Conservation (phyloP, 306 rosid genomes). For the apple (Malus domestica) region DNA sequence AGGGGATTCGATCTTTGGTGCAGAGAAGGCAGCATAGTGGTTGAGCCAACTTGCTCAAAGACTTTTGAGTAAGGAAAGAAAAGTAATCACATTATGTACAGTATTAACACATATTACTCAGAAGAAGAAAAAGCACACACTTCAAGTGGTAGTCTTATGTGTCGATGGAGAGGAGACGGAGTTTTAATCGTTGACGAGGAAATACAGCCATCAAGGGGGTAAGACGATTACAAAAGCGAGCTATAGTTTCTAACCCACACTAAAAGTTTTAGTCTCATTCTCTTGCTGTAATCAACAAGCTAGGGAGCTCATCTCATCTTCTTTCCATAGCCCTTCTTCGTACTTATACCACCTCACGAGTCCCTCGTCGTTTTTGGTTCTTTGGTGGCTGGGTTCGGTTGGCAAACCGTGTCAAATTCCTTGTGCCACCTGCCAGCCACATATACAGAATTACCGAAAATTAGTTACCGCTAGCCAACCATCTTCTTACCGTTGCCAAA, state of each 20-base stretch:
- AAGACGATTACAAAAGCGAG: not conserved
- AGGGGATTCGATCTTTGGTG: no score
- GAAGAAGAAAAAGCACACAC: not conserved
- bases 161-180: not conserved
- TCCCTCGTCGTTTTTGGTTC: conserved; percentile 62
- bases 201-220: not conserved
- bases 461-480: no score
- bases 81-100: not conserved
- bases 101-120: not conserved
- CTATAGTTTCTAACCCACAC: not conserved
- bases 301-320: conserved; percentile 58
- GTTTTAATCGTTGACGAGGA: not conserved
- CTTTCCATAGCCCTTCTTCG: conserved; percentile 64
- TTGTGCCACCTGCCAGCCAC: no score
- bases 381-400: not conserved
- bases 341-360: conserved; percentile 79
- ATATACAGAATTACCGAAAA: no score
- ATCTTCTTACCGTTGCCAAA: no score
- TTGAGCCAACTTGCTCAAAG: no score
- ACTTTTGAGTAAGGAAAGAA: not conserved
- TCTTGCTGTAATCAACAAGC: conserved; percentile 27
- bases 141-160: not conserved
- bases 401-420: no score
- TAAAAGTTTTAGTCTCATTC: not conserved
- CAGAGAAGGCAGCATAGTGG: no score